Base-by-base conservation (phyloP, 2,329 filamentous ascomycete species). In the Microsporum audouinii region DNA sequence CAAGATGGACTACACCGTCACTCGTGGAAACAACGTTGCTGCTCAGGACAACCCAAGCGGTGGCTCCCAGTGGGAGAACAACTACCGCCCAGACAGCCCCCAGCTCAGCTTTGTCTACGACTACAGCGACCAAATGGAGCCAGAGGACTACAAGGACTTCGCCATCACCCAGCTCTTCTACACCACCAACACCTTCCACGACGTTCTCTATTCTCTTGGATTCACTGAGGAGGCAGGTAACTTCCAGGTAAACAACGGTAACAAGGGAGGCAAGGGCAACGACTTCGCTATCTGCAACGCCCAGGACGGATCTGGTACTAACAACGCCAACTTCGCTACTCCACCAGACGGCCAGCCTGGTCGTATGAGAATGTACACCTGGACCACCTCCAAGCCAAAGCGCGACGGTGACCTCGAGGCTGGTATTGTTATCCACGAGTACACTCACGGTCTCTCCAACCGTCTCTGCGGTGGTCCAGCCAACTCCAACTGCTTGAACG, bases 341-440 rank as follows among this genome's bases (percentile, higher is more conserved):
- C 62, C 62, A 14, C 62, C 62, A 53, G 62, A 63, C 60, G 62
- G 62, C 53, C 51, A 58, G 36, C 51, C 51, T 31, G 62, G 62
- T 29, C 62, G 62, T 45, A 63, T 63, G 62, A 60, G 62, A 55
- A 63, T 63, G 62, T 63, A 63, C 58, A 62, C 60, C 33, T 63
- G 62, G 62, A 63, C 51, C 38, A 62, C 41, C 12, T n/a, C 62
- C 27, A n/a, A 56, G n/a, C 62, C 62, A n/a, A 55, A 60, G 29
- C 62, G 62, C 12, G 62, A 63, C 34, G 62, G 62, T 59, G 17
- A 45, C 55, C 57, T 63, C 33, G 62, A 63, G 38, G 60, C 60
- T 5, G 62, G 62, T 17, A 63, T 63, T 47, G 62, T 63, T 45
- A 63, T 63, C 38, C 62, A 63, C 60, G 62, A 63, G 59, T 63